phyloP scores from a whole-genome alignment of 371 early-diverging fungal species.

The Actinomucor elegans region DNA sequence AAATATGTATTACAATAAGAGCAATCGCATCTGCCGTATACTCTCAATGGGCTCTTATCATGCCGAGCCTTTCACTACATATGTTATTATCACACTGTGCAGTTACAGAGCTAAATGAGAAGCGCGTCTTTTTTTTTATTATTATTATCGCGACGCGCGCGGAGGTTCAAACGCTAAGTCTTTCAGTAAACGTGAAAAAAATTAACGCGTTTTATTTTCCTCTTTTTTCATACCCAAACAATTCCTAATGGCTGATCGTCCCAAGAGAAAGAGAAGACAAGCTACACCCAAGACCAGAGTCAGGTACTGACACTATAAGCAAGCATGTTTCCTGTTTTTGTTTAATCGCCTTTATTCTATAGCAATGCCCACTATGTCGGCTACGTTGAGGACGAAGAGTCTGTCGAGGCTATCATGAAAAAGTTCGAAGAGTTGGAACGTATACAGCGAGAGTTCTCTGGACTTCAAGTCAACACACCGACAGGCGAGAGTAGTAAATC shows the following conservation, averaged over 20 bases:
- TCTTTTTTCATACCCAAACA: neutral
- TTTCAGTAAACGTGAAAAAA: no score
- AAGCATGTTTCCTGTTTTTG: no score
- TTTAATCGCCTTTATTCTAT: constrained; percentile 1
- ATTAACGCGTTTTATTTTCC: constrained; percentile 2
- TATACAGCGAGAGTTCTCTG: constrained; percentile 77
- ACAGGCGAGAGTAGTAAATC: no score
- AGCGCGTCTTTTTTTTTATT: no score
- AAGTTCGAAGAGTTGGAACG: constrained; percentile 94
- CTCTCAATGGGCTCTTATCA: no score
- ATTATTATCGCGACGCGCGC: no score
- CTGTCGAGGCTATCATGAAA: constrained; percentile 94
- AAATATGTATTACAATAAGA: no score
- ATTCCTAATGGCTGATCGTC: constrained; percentile 41
- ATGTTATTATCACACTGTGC: no score
- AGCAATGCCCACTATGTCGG: constrained; percentile 92
- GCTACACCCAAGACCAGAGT: constrained; percentile 13
- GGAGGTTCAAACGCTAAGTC: neutral
- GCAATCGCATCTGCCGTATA: no score
- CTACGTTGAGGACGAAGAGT: constrained; percentile 94
- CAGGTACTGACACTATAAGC: constrained; percentile 6
- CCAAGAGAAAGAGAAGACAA: constrained; percentile 46
- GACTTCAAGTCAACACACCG: constrained; percentile 21
- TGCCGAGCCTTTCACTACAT: no score
- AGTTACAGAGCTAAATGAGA: no score